These are phyloP conservation scores for Artomyces pyxidatus DNA, from an alignment of 768 basidiomycete species.

Conservation along the genomic window DNA sequence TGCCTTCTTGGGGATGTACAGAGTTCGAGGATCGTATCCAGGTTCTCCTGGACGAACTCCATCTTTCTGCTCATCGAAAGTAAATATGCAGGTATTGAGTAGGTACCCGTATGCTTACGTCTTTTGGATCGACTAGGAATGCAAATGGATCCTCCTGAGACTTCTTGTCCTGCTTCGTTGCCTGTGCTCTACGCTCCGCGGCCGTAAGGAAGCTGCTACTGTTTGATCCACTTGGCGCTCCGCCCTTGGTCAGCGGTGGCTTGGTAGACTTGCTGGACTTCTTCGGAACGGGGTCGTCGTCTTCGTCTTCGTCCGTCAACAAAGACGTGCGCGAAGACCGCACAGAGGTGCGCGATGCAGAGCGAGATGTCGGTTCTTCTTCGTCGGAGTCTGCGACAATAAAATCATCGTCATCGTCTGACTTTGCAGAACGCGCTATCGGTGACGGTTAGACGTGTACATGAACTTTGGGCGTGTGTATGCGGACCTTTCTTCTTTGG, in stretches of 20 bases:
- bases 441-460: not conserved
- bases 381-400: conserved; percentile 54
- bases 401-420: conserved; percentile 65
- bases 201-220: conserved; percentile 62
- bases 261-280: conserved; percentile 29
- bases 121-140: conserved; percentile 65
- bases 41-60: conserved; percentile 68
- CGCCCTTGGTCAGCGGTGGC: conserved; percentile 25
- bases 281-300: conserved; percentile 21
- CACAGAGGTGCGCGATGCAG: conserved; percentile 46
- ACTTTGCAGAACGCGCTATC: conserved; percentile 33
- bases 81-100: not conserved
- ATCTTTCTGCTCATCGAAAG: conserved; percentile 53
- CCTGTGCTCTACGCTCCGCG: conserved; percentile 68
- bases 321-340: conserved; percentile 24
- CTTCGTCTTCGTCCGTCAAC: conserved; percentile 33
- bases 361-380: conserved; percentile 26
- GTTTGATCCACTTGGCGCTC: conserved; percentile 17
- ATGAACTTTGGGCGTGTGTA: too few relatives aligned
- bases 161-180: conserved; percentile 80
- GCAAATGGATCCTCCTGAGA: conserved; percentile 65
- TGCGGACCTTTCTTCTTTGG: conserved; percentile 44
- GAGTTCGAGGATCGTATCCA: conserved; percentile 84
- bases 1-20: conserved; percentile 66
- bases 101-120: conserved; percentile 41